Percentiles rank a stretch among this genome's conserved stretches.
These are phyloP conservation scores for Nothophoma quercina DNA, from an alignment of 2,329 filamentous ascomycete species.

Conservation along the genomic window DNA sequence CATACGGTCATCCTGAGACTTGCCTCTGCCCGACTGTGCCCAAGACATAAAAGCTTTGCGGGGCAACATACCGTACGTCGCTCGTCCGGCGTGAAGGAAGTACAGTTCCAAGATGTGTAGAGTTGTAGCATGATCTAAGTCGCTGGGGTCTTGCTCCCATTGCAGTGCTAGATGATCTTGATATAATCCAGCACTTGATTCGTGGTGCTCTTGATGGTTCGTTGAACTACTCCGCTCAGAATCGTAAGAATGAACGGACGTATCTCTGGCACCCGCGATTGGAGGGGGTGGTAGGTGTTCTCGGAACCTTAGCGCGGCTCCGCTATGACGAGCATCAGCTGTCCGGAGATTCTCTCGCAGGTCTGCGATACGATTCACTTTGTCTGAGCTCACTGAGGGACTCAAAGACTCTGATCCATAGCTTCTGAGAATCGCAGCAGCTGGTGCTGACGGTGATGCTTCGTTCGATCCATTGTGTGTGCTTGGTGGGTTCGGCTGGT, in stretches of 20 bases:
- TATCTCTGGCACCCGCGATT: slow-evolving; percentile 35
- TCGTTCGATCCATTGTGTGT: slow-evolving; percentile 7
- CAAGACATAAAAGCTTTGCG: slow-evolving; percentile 62
- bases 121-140: slow-evolving; percentile 58
- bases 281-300: slow-evolving; percentile 34
- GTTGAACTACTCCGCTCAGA: slow-evolving; percentile 45
- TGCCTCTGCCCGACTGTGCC: slow-evolving; percentile 58
- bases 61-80: slow-evolving; percentile 65
- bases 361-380: slow-evolving; percentile 39
- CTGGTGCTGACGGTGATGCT: slow-evolving; percentile 1
- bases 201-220: slow-evolving; percentile 39
- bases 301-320: slow-evolving; percentile 35
- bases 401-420: slow-evolving; percentile 41
- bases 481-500: slow-evolving; percentile 11
- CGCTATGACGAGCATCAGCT: slow-evolving; percentile 39
- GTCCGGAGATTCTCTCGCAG: slow-evolving; percentile 38
- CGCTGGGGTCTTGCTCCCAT: slow-evolving; percentile 63
- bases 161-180: slow-evolving; percentile 47
- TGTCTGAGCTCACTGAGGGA: slow-evolving; percentile 39
- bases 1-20: slow-evolving; percentile 64
- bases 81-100: slow-evolving; percentile 64
- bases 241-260: slow-evolving; percentile 44
- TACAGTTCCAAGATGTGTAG: slow-evolving; percentile 63
- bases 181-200: slow-evolving; percentile 39
- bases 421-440: slow-evolving; percentile 40